phyloP scores from a whole-genome alignment of 192 early-diverging fungal genomes.

The Coemansia sp. region DNA sequence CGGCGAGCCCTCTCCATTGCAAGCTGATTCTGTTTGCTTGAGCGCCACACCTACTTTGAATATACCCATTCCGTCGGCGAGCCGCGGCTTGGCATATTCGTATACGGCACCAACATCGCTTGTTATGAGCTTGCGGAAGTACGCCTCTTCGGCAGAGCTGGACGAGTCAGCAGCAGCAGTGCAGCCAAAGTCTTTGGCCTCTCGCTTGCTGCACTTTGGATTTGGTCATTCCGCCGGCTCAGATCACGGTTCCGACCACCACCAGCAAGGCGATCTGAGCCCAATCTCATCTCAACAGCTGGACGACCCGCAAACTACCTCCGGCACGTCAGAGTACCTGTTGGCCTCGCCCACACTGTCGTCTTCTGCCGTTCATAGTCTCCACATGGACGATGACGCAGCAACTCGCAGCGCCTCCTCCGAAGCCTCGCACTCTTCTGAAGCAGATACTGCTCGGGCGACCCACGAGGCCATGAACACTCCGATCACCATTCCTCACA shows the following conservation, averaged over 20 bases:
- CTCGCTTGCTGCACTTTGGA: slow-evolving; percentile 17
- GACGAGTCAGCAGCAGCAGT: neutral
- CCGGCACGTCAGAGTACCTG: neutral
- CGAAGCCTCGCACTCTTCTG: neutral
- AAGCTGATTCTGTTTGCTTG: neutral
- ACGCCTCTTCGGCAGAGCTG: slow-evolving; percentile 5
- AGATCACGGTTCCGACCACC: neutral
- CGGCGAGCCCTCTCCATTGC: neutral
- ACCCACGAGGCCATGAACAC: slow-evolving; percentile 32
- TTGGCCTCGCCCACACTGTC: neutral
- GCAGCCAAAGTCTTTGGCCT: slow-evolving; percentile 12
- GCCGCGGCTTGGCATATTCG: neutral
- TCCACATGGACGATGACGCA: neutral
- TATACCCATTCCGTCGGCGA: neutral
- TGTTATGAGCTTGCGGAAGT: slow-evolving; percentile 29
- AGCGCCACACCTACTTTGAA: neutral
- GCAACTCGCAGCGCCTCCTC: neutral
- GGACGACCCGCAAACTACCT: neutral
- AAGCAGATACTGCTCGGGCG: slow-evolving; percentile 4
- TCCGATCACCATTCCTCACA: slow-evolving; percentile 9
- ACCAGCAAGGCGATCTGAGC: neutral
- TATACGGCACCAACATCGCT: slow-evolving; percentile 18
- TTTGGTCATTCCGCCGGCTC: neutral
- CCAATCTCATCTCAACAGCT: neutral
- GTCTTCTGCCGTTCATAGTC: neutral